Conservation (phyloP, 345 rosid genomes). For the Microcos paniculata region DNA sequence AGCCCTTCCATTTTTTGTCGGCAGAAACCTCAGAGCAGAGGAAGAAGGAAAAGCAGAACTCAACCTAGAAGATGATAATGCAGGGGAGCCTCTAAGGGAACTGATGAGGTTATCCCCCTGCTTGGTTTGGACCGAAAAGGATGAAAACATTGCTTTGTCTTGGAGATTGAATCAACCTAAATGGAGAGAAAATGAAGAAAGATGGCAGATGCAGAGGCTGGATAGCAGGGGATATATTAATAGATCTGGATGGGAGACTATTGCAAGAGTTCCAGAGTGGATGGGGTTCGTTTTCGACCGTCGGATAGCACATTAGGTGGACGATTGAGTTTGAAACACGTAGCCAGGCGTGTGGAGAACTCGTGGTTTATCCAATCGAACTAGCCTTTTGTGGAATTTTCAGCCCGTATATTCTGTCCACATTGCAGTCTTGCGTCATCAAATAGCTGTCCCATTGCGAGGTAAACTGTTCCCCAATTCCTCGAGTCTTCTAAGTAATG, state of each 20-base stretch:
- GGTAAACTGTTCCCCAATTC: background rate
- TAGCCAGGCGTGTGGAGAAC: conserved; percentile 63
- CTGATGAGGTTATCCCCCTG: conserved; percentile 20
- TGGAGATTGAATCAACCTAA: background rate
- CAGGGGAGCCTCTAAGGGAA: conserved; percentile 8
- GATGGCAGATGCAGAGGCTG: background rate
- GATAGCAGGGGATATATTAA: conserved; percentile 8
- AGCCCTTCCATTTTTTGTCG: conserved; percentile 13
- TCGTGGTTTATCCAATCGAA: conserved; percentile 44
- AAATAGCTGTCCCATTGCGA: background rate
- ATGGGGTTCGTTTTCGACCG: conserved; percentile 31
- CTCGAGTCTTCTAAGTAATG: background rate
- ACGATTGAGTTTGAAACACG: conserved; percentile 24
- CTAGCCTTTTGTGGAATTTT: conserved; percentile 19
- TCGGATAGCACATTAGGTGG: conserved; percentile 33
- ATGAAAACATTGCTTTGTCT: conserved; percentile 23
- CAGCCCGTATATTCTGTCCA: conserved; percentile 27
- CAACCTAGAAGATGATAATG: conserved; percentile 17
- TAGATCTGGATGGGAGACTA: background rate
- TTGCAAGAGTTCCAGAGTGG: conserved; percentile 29
- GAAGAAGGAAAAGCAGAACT: conserved; percentile 18
- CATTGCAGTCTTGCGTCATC: conserved; percentile 21
- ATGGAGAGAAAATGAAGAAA: background rate
- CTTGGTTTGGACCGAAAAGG: conserved; percentile 7
- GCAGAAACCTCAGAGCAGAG: conserved; percentile 15